Evolutionary conservation across 306 rosid genomes (phyloP).

Genomic region (Cucumis hystrix): DNA sequence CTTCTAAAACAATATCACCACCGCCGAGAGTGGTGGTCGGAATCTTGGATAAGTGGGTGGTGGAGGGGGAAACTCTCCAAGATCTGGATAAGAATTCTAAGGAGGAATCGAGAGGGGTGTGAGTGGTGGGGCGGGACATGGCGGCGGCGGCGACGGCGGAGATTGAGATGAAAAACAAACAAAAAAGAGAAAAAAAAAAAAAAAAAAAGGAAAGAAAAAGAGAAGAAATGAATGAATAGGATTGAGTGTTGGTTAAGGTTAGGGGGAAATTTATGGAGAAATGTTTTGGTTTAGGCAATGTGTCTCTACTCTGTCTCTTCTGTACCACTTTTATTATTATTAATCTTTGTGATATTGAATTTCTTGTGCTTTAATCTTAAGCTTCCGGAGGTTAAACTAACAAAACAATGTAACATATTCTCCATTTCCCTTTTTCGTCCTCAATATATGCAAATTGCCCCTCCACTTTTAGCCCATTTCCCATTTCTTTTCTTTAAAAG

Average conservation of each 20-base stretch:
- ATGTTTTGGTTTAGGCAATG: not conserved
- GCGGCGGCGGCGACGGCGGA: constrained; percentile 25
- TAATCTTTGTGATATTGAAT: not conserved
- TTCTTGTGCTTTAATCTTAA: not conserved
- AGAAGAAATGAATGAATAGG: not conserved
- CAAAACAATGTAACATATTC: not conserved
- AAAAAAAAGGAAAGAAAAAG: not conserved
- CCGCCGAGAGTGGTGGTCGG: not conserved
- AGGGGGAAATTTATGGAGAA: not conserved
- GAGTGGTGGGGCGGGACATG: constrained; percentile 48
- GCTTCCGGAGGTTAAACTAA: not conserved
- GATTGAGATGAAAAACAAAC: not conserved
- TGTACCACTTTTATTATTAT: not conserved
- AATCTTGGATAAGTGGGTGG: constrained; percentile 16
- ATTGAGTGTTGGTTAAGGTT: constrained; percentile 2
- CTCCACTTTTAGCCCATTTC: not conserved
- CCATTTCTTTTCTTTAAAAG: too few relatives aligned
- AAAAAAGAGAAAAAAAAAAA: not conserved
- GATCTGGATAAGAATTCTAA: constrained; percentile 92
- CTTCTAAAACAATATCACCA: constrained; percentile 34
- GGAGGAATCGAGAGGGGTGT: constrained; percentile 68
- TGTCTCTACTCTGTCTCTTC: not conserved
- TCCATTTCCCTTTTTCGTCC: not conserved
- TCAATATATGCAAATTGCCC: not conserved
- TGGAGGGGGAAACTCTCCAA: constrained; percentile 70